Evolutionary conservation across 2,329 filamentous ascomycete genomes (phyloP).

Genomic region (Fusarium robinianum): DNA sequence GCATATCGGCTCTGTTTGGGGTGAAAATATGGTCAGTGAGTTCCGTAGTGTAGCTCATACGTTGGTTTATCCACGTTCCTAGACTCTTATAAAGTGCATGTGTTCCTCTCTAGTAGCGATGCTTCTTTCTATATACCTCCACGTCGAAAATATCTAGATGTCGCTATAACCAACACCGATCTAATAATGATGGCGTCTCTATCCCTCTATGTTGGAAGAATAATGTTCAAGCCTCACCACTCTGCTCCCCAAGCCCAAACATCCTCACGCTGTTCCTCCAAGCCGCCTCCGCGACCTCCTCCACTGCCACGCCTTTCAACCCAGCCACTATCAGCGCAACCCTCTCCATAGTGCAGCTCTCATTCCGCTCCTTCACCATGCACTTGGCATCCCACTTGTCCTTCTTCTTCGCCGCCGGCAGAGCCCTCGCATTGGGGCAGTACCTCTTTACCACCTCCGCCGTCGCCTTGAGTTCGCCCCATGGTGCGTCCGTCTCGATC

Average conservation of each 20-base stretch:
- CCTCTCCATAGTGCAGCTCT: conserved; percentile 53
- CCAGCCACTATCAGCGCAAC: conserved; percentile 55
- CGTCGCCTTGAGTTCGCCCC: conserved; percentile 34
- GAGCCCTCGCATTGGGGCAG: conserved; percentile 42
- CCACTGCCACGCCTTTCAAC: conserved; percentile 48
- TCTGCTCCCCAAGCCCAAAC: conserved; percentile 34
- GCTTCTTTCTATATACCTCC: no score
- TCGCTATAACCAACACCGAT: no score
- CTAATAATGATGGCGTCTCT: no score
- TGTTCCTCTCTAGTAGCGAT: no score
- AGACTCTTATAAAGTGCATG: no score
- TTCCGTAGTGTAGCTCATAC: no score
- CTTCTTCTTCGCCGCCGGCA: conserved; percentile 52
- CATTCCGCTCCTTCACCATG: conserved; percentile 57
- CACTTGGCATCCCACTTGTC: conserved; percentile 51
- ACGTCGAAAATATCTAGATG: no score
- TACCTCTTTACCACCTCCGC: conserved; percentile 45
- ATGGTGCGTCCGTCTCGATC: conserved; percentile 37
- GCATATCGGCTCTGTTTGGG: no score
- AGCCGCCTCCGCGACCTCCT: conserved; percentile 48
- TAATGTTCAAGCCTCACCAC: no score
- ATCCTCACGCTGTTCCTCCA: conserved; percentile 44
- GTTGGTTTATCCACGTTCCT: no score
- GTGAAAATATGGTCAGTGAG: no score
- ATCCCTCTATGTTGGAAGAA: no score